Percentiles rank a stretch among this genome's conserved stretches.
Conservation (phyloP, 2,329 filamentous ascomycete genomes). For the Sporothrix phasma region DNA sequence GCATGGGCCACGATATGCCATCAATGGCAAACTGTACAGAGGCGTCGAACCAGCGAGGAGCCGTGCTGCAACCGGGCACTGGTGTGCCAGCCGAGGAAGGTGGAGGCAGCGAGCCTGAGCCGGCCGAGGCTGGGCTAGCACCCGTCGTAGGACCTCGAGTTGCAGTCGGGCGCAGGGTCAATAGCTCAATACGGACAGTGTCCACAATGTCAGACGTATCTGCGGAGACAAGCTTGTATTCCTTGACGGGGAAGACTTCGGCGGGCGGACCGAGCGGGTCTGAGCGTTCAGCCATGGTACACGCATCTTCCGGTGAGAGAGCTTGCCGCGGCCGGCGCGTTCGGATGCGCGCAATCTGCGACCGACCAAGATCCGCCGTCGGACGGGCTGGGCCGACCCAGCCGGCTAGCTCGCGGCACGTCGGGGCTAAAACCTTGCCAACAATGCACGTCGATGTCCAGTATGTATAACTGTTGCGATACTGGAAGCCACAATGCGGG, state of each 20-base stretch:
- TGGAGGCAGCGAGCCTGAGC: neutral
- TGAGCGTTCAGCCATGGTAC: conserved; percentile 56
- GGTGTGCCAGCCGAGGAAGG: conserved; percentile 6
- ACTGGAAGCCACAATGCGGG: conserved; percentile 64
- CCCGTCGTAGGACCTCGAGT: conserved; percentile 1
- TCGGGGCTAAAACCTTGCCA: conserved; percentile 64
- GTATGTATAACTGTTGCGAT: conserved; percentile 63
- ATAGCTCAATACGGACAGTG: conserved; percentile 58
- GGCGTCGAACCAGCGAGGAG: conserved; percentile 44
- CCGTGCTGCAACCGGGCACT: conserved; percentile 9
- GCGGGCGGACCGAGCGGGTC: conserved; percentile 58
- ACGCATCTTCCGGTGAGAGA: conserved; percentile 48
- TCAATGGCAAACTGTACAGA: conserved; percentile 55
- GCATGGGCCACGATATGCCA: conserved; percentile 52
- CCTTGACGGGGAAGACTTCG: conserved; percentile 52
- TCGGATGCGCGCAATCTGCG: conserved; percentile 60
- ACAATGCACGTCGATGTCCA: conserved; percentile 65
- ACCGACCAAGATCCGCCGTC: conserved; percentile 54
- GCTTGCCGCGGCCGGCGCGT: conserved; percentile 47
- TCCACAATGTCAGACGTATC: conserved; percentile 55
- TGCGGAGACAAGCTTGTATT: conserved; percentile 54
- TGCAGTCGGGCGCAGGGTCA: conserved; percentile 40
- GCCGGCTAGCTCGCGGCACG: conserved; percentile 58
- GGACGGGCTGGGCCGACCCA: conserved; percentile 66
- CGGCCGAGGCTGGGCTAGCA: conserved; percentile 6